These are phyloP conservation scores for Penicillium riverlandense DNA, from an alignment of 495 filamentous ascomycete species.

Conservation along the genomic window DNA sequence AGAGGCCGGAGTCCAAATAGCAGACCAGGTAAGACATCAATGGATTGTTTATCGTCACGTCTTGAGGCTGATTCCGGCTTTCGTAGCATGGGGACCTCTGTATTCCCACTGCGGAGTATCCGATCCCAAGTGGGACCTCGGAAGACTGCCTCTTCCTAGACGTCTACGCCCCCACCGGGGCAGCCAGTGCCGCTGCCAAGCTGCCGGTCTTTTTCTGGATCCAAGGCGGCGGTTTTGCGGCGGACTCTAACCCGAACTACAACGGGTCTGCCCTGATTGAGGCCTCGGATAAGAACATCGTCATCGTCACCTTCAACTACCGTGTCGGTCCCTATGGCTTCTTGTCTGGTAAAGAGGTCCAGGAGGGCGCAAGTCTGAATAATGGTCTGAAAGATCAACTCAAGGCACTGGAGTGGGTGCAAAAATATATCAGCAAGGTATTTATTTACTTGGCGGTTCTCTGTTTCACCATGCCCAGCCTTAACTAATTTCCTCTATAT, in stretches of 20 bases:
- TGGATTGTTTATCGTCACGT: too few relatives aligned
- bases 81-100: slow-evolving; percentile 44
- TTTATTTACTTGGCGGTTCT: neutral
- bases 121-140: slow-evolving; percentile 30
- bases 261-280: slow-evolving; percentile 56
- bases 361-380: slow-evolving; percentile 51
- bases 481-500: neutral
- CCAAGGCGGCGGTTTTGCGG: slow-evolving; percentile 68
- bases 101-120: slow-evolving; percentile 35
- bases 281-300: slow-evolving; percentile 50
- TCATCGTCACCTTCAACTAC: slow-evolving; percentile 74
- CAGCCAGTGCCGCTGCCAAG: slow-evolving; percentile 27
- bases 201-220: slow-evolving; percentile 69
- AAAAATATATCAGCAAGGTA: slow-evolving; percentile 52
- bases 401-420: slow-evolving; percentile 62
- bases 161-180: slow-evolving; percentile 59
- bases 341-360: slow-evolving; percentile 54
- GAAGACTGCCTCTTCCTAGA: slow-evolving; percentile 76
- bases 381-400: slow-evolving; percentile 67
- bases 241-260: slow-evolving; percentile 56
- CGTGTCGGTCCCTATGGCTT: slow-evolving; percentile 72
- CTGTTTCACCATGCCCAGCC: too few relatives aligned
- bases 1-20: slow-evolving; percentile 33
- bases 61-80: neutral
- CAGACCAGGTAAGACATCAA: slow-evolving; percentile 28